phyloP scores from a whole-genome alignment of 106 monocot genomes.

The Dioscorea alata region DNA sequence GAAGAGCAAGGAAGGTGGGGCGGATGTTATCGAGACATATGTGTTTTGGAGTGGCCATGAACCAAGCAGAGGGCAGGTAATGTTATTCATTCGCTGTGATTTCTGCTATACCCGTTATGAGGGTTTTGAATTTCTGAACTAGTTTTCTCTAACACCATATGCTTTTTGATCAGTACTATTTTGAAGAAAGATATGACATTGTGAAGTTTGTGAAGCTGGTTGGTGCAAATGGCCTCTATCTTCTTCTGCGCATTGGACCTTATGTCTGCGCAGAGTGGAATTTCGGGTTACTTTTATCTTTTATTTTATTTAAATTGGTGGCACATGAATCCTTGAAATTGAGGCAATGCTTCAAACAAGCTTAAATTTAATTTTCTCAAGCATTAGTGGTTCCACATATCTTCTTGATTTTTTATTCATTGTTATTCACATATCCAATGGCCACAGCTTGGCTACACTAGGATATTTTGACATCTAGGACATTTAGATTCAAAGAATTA shows the following conservation, averaged over 20 bases:
- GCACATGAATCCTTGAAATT: too few species aligned
- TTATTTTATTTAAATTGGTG: not conserved
- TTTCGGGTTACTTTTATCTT: conserved; percentile 61
- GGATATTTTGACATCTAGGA: too few species aligned
- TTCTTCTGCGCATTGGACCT: conserved; percentile 93
- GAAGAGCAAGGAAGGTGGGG: conserved; percentile 87
- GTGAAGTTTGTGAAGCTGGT: conserved; percentile 81
- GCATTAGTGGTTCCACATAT: too few species aligned
- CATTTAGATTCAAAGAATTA: too few species aligned
- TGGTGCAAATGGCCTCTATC: conserved; percentile 70
- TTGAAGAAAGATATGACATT: conserved; percentile 94
- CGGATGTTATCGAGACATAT: conserved; percentile 82
- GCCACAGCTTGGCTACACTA: too few species aligned
- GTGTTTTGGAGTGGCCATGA: conserved; percentile 98
- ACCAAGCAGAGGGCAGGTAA: conserved; percentile 78
- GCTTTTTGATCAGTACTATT: conserved; percentile 57
- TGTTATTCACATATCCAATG: too few species aligned
- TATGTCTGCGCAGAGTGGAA: conserved; percentile 99
- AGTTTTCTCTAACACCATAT: conserved; percentile 6
- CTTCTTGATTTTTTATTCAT: too few species aligned
- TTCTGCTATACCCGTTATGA: not conserved
- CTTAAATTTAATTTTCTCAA: too few species aligned
- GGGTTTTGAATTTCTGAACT: not conserved
- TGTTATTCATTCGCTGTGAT: not conserved
- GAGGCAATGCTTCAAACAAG: too few species aligned